These are phyloP conservation scores for Jatropha multifida DNA, from an alignment of 441 rosid genomes.

Conservation along the genomic window DNA sequence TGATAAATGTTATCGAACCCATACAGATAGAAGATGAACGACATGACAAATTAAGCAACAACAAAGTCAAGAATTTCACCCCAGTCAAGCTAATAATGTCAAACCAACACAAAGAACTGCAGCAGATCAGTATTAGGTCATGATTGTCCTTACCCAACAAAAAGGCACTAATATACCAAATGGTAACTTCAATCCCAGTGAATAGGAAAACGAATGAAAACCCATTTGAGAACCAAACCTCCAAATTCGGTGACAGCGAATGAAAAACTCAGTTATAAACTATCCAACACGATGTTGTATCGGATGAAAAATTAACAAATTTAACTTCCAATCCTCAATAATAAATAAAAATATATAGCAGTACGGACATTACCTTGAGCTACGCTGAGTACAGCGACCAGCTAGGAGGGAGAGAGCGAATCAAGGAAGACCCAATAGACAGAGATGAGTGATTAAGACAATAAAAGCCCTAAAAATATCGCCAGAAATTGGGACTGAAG, in stretches of 20 bases:
- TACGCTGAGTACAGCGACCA: conserved; percentile 3
- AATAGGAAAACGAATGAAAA: neutral
- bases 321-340: neutral
- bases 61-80: neutral
- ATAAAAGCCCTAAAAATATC: conserved; percentile 15
- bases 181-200: neutral
- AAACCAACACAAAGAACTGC: neutral
- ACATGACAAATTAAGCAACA: neutral
- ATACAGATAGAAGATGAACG: neutral
- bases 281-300: conserved; percentile 3
- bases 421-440: neutral
- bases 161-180: neutral
- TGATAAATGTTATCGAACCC: neutral
- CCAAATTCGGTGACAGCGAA: conserved; percentile 4
- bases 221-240: conserved; percentile 3
- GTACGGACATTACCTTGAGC: conserved; percentile 29
- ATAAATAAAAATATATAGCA: too few relatives aligned
- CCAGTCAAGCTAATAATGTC: neutral
- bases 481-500: neutral
- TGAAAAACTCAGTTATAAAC: conserved; percentile 9
- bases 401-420: neutral
- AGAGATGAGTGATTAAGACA: neutral
- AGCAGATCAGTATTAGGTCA: neutral
- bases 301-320: conserved; percentile 8
- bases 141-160: neutral